Evolutionary conservation across 2,329 filamentous ascomycete genomes (phyloP), one percentile per base, ranked within the genome.

Genomic region (Paecilomyces formosus): DNA sequence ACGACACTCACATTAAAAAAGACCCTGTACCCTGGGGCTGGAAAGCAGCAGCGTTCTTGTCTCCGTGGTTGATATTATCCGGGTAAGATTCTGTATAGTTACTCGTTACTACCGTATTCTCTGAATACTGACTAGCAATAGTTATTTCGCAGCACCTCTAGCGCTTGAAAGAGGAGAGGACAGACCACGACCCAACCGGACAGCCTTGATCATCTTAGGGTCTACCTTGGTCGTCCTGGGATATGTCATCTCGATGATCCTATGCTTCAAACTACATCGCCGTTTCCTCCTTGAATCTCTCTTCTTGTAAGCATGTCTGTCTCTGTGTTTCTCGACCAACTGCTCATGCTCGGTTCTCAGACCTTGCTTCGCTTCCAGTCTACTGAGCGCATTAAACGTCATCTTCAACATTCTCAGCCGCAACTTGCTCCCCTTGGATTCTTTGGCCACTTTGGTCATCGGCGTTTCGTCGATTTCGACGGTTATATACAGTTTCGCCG

Each of bases 331-430:
- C 50, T 22, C 13, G 31, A 11, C 24, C 13, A 18, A 4, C 15
- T 5, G 12, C 50, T 21, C n/a, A 26, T 24, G 9, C 52, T 45
- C 4, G 9, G 6, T 13, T 33, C 18, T 18, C 55, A 57, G 59
- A 53, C 66, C 66, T 55, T 69, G 60, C 59, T 58, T 68, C 55
- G 58, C 58, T 8, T 68, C 64, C 15, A 73, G 69, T 56, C 53
- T 72, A 5, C 61, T 74, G 51, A 66, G 71, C 4, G 60, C 72
- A 9, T 65, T 74, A 53, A 73, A 74, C 54, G 60, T 72, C 18
- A 45, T 72, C 15, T 61, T 75, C 33, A 72, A 73, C 56, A 67
- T 74, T 53, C 31, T 70, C 53, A 63, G 65, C 51, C 70, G 68
- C 26, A 57, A 64, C 3, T 60, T 73, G 1, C 57, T 66, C 0